Evolutionary conservation across 495 filamentous ascomycete species (phyloP).

Genomic region (Aspergillus mulundensis): DNA sequence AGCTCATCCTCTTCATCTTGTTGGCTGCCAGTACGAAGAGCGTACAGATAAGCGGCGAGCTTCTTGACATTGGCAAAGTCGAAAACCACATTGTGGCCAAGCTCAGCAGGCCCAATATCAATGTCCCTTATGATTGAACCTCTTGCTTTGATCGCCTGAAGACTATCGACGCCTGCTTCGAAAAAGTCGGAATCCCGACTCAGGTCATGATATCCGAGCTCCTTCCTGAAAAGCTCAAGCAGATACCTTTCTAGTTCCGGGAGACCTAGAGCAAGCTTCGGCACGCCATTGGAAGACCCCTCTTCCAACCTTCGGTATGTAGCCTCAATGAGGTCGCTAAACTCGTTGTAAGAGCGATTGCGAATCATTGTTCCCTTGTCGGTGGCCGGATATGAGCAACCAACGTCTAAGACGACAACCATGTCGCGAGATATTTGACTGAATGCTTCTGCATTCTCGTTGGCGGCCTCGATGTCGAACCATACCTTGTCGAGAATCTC

Average conservation of each 20-base stretch:
- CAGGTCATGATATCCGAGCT: conserved; percentile 20
- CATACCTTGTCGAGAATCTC: conserved; percentile 39
- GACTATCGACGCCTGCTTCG: conserved; percentile 50
- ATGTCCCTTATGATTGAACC: conserved; percentile 33
- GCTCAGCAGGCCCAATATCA: conserved; percentile 25
- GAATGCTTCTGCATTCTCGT: conserved; percentile 39
- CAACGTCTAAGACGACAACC: conserved; percentile 33
- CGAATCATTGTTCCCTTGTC: conserved; percentile 50
- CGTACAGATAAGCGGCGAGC: conserved; percentile 27
- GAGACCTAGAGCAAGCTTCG: conserved; percentile 18
- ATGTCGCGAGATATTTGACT: conserved; percentile 44
- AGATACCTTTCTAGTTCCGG: conserved; percentile 25
- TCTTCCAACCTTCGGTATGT: conserved; percentile 28
- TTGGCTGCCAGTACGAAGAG: conserved; percentile 20
- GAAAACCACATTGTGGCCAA: conserved; percentile 44
- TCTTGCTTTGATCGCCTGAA: conserved; percentile 49
- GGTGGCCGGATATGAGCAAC: conserved; percentile 37
- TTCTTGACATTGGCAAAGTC: conserved; percentile 38
- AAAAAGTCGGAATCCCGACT: conserved; percentile 43
- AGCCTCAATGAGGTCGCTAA: conserved; percentile 37
- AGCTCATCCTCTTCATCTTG: conserved; percentile 27
- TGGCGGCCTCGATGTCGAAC: conserved; percentile 35
- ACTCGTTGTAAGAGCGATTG: conserved; percentile 37
- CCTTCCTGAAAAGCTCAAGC: conserved; percentile 21
- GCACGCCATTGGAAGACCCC: background rate